These are phyloP conservation scores for Phycomyces nitens DNA, from an alignment of 192 early-diverging fungal species.

Conservation along the genomic window DNA sequence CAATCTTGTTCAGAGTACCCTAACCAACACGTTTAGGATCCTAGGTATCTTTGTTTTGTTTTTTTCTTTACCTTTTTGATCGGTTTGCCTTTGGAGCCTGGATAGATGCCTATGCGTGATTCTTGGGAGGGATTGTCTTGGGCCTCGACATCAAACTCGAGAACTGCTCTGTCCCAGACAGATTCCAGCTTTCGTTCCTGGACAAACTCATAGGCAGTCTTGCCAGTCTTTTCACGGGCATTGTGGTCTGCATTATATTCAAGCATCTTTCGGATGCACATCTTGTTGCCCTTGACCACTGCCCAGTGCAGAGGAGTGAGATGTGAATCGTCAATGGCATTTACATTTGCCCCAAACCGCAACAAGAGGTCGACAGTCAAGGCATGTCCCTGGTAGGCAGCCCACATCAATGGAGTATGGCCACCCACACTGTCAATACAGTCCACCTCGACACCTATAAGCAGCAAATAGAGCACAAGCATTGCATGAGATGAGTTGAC, in stretches of 20 bases:
- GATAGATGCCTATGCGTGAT: constrained; percentile 15
- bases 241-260: constrained; percentile 67
- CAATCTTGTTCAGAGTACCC: constrained; percentile 61
- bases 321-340: constrained; percentile 64
- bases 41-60: not conserved
- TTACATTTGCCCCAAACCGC: constrained; percentile 63
- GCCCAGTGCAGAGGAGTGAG: constrained; percentile 92
- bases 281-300: constrained; percentile 56
- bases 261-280: constrained; percentile 63
- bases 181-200: constrained; percentile 44
- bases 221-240: constrained; percentile 67
- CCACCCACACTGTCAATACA: constrained; percentile 68
- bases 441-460: constrained; percentile 72
- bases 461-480: constrained; percentile 71
- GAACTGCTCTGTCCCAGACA: constrained; percentile 50
- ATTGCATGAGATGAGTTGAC: constrained; percentile 80
- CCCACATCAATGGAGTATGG: constrained; percentile 94
- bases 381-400: constrained; percentile 82
- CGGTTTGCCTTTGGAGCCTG: constrained; percentile 10
- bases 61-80: constrained; percentile 19
- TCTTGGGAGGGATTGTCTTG: constrained; percentile 33
- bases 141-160: constrained; percentile 43
- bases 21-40: too few relatives aligned
- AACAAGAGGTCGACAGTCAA: constrained; percentile 68
- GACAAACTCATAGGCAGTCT: constrained; percentile 84